Conservation (phyloP, 345 rosid genomes). For the Balakata baccata region DNA sequence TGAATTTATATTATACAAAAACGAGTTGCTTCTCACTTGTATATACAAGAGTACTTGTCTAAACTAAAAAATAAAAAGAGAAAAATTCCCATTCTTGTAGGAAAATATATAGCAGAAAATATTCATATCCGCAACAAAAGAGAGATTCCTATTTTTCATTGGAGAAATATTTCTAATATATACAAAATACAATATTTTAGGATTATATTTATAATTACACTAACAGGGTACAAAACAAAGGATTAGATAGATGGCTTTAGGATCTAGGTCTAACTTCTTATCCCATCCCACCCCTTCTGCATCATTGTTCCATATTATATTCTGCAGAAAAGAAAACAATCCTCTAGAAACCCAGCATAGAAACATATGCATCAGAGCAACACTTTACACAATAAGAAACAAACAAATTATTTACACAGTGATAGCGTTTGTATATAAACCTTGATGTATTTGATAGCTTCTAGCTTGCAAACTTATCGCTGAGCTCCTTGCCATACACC, state of each 20-base stretch:
- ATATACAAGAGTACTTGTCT: too few relatives aligned
- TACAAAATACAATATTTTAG: neutral
- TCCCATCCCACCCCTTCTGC: too few relatives aligned
- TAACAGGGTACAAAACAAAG: too few relatives aligned
- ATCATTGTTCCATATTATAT: neutral
- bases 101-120: neutral
- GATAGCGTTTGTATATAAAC: neutral
- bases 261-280: too few relatives aligned
- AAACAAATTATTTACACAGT: neutral
- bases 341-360: neutral
- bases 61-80: too few relatives aligned
- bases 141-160: neutral
- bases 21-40: too few relatives aligned
- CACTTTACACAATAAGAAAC: neutral
- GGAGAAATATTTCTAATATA: neutral
- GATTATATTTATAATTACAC: neutral
- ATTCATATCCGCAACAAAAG: neutral
- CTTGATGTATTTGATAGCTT: neutral
- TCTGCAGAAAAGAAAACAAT: neutral
- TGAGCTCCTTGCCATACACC: conserved; percentile 57
- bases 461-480: conserved; percentile 47
- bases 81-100: too few relatives aligned
- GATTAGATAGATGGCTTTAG: too few relatives aligned
- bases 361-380: neutral
- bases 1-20: too few relatives aligned